Evolutionary conservation across 345 rosid genomes (phyloP).

Genomic region (Brassica cretica): DNA sequence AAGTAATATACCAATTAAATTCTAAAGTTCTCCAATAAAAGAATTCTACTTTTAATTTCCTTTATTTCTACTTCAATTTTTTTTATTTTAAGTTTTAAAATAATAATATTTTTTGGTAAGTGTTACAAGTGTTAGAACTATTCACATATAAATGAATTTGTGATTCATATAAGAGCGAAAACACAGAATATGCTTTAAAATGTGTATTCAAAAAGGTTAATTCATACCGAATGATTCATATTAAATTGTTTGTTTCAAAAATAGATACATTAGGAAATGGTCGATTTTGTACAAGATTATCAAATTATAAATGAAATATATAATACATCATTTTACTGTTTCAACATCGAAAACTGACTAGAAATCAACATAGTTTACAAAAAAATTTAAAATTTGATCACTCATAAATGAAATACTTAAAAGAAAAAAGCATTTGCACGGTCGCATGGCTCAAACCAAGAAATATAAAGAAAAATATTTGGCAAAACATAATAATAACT

Average conservation of each 20-base stretch:
- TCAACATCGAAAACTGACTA: neutral
- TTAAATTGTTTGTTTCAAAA: neutral
- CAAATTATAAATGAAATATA: neutral
- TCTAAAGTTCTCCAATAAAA: neutral
- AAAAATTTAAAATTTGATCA: neutral
- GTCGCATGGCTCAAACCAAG: no score
- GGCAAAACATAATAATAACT: no score
- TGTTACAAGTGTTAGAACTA: neutral
- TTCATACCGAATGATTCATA: neutral
- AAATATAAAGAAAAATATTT: no score
- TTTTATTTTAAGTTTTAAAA: neutral
- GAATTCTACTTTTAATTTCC: neutral
- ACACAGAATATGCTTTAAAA: neutral
- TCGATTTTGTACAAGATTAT: neutral
- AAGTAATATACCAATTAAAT: neutral
- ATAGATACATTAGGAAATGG: neutral
- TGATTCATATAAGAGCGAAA: neutral
- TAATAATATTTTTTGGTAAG: neutral
- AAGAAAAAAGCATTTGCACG: neutral
- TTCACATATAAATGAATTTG: neutral
- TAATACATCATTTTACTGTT: neutral
- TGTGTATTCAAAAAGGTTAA: neutral
- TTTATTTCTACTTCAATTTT: neutral
- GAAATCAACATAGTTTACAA: neutral
- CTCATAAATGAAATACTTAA: neutral